A percentile compares a stretch with the other conserved stretches of the same genome.
Evolutionary conservation across 75 land plant genomes (phyloP).

Genomic region (Chamaecyparis obtusa): DNA sequence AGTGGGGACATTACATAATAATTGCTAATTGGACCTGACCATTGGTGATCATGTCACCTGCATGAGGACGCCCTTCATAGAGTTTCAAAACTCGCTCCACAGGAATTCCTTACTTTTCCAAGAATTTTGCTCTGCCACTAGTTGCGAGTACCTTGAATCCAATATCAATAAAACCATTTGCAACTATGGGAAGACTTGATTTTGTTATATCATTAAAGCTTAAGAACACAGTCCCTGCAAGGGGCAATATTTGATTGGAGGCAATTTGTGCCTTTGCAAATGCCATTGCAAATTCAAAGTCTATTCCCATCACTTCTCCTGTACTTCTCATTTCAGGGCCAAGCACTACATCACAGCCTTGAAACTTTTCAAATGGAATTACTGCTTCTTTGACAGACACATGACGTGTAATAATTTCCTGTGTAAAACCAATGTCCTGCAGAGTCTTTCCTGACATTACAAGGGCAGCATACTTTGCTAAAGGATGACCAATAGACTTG

Average conservation of each 20-base stretch:
- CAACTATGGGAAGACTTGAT: slow-evolving; percentile 58
- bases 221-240: slow-evolving; percentile 82
- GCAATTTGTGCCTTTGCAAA: slow-evolving; percentile 98
- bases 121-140: slow-evolving; percentile 75
- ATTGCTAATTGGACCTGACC: slow-evolving; percentile 92
- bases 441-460: slow-evolving; percentile 91
- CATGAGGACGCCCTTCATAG: slow-evolving; percentile 99
- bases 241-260: slow-evolving; percentile 88
- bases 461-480: slow-evolving; percentile 96
- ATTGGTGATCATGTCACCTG: slow-evolving; percentile 91
- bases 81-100: slow-evolving; percentile 85
- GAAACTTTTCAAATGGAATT: slow-evolving; percentile 98
- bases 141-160: slow-evolving; percentile 82
- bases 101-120: slow-evolving; percentile 58
- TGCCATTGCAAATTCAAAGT: slow-evolving; percentile 68
- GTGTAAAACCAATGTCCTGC: slow-evolving; percentile 64
- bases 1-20: no score
- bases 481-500: slow-evolving; percentile 96
- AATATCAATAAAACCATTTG: slow-evolving; percentile 60
- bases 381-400: slow-evolving; percentile 99
- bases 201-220: slow-evolving; percentile 95
- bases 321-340: slow-evolving; percentile 99
- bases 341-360: slow-evolving; percentile 90
- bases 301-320: slow-evolving; percentile 99
- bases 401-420: slow-evolving; percentile 82